Evolutionary conservation across 2,329 filamentous ascomycete species (phyloP).

Genomic region (Trichoderma endophyticum): DNA sequence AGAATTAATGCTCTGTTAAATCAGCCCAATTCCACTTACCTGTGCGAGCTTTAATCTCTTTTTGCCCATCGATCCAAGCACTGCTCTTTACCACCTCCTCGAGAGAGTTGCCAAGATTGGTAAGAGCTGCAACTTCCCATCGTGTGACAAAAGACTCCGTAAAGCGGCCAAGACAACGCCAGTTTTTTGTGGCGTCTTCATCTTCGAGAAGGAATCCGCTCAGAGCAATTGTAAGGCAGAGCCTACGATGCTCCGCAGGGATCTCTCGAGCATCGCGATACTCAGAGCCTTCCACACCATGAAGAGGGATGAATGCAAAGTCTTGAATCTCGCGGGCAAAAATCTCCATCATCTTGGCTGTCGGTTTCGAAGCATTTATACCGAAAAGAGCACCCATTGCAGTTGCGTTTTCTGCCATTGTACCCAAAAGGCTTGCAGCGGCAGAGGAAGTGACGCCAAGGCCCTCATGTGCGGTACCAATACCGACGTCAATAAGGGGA

Average conservation of each 20-base stretch:
- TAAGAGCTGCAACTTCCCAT: constrained; percentile 76
- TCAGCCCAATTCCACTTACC: constrained; percentile 38
- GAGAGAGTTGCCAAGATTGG: constrained; percentile 74
- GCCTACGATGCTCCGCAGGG: constrained; percentile 57
- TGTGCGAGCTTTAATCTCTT: constrained; percentile 45
- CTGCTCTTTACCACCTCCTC: constrained; percentile 73
- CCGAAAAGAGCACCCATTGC: constrained; percentile 85
- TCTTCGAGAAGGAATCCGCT: constrained; percentile 76
- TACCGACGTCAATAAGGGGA: constrained; percentile 71
- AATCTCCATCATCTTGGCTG: constrained; percentile 81
- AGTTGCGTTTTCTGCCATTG: constrained; percentile 74
- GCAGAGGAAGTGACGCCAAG: constrained; percentile 70
- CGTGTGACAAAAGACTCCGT: constrained; percentile 79
- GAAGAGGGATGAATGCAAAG: constrained; percentile 78
- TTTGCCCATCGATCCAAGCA: constrained; percentile 71
- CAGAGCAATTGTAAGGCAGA: constrained; percentile 80
- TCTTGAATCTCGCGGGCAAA: constrained; percentile 84
- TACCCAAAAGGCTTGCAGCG: constrained; percentile 75
- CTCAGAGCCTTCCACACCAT: constrained; percentile 41
- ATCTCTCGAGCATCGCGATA: constrained; percentile 50
- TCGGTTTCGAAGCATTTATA: constrained; percentile 82
- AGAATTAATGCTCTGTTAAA: neutral
- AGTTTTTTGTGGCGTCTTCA: constrained; percentile 67
- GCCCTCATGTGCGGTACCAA: constrained; percentile 76
- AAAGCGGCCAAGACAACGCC: constrained; percentile 69